Evolutionary conservation across 257 asterid species (phyloP).

Genomic region (Ilex asprella): DNA sequence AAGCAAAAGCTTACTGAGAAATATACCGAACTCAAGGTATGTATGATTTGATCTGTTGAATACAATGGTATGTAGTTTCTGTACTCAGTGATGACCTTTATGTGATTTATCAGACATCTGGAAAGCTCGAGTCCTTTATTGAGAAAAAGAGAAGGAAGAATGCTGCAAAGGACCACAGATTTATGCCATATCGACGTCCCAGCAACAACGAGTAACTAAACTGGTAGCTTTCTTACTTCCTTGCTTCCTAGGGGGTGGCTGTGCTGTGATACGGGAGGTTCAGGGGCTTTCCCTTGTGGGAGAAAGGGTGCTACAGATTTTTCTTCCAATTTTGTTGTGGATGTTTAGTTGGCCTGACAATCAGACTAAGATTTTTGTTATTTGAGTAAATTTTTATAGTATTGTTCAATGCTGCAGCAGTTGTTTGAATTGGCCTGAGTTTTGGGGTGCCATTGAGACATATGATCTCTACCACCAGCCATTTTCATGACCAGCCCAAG

Average conservation of each 20-base stretch:
- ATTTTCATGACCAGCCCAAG: no score
- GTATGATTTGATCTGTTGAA: neutral
- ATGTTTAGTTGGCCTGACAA: no score
- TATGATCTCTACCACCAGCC: no score
- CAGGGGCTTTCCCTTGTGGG: no score
- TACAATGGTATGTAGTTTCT: neutral
- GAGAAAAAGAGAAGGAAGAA: conserved; percentile 83
- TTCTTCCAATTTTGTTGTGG: no score
- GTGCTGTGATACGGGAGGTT: no score
- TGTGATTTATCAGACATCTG: conserved; percentile 46
- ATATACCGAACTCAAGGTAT: conserved; percentile 79
- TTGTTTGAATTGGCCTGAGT: no score
- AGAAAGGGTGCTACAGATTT: no score
- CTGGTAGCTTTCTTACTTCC: conserved; percentile 11
- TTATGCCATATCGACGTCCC: conserved; percentile 76
- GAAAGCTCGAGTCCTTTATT: conserved; percentile 73
- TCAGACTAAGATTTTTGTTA: no score
- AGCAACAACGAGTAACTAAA: conserved; percentile 24
- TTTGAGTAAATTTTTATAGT: no score
- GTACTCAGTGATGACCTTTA: neutral
- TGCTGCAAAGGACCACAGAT: conserved; percentile 84
- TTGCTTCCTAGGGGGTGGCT: neutral
- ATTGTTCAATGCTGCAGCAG: no score
- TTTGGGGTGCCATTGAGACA: no score
- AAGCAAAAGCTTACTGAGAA: conserved; percentile 63